Evolutionary conservation across 1,139 yeast species (phyloP), one percentile per base, ranked within the genome.

Genomic region (Saccharomycopsis crataegensis): DNA sequence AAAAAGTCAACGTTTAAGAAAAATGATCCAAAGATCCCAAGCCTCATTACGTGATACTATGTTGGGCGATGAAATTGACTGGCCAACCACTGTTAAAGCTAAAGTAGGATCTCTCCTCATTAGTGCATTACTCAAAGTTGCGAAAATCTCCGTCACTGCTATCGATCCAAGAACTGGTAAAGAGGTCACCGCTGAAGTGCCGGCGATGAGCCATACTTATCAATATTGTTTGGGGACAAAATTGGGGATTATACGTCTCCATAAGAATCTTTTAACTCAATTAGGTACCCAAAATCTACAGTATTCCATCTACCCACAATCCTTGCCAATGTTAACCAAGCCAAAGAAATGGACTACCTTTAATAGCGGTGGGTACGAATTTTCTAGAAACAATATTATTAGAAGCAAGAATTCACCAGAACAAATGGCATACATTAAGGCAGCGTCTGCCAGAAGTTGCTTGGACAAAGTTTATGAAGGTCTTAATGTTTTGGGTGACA

Each of bases 151-250:
- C 14, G 96, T 90, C 2, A 72, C 73, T 52, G 96, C 90, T 50
- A 75, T 70, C 1, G 96, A 90, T 64, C 96, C 96, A 1, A 75
- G 80, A 2, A 83, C 94, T 0, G 87, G 88, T 12, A 72, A 79
- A 51, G 66, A 67, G 1, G 84, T 86, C 31, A 70, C 71, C 45
- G 96, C 93, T 37, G 73, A 77, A 48, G 93, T 90, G 8, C 97
- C 98, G 1, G 99, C 98, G 1, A 86, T 94, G 65, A 85, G 83
- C 59, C 98, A 93, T 65, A 79, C 89, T 2, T 90, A 87, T 67
- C 95, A 88, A 66, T 89, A 83, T 63, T 77, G 80, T 53, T 78
- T 78, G 56, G 96, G 98, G 41, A 82, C 82, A 58, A 83, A 83
- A 62, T 70, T 89, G 38, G 99, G 99, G 42, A 83, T 91, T 9